Percentiles rank a stretch among this genome's conserved stretches.
Conservation (phyloP, 441 rosid genomes). For the Cnidoscolus chayamansa region DNA sequence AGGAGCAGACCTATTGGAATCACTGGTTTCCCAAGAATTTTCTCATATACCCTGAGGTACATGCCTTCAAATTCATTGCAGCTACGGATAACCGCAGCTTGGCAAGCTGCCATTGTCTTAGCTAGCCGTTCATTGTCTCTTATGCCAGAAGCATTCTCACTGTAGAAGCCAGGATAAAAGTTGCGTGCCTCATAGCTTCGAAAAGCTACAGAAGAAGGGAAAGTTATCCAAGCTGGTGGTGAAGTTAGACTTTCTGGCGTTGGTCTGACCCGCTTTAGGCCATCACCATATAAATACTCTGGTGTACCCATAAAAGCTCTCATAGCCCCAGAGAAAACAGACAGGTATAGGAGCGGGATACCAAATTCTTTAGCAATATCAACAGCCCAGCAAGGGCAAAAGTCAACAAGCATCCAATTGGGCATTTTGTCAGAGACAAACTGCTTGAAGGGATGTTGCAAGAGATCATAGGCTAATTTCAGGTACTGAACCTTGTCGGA, state of each 20-base stretch:
- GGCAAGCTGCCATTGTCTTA: slow-evolving; percentile 6
- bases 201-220: slow-evolving; percentile 26
- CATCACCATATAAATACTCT: slow-evolving; percentile 10
- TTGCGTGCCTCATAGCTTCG: slow-evolving; percentile 14
- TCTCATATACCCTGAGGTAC: slow-evolving; percentile 19
- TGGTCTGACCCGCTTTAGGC: neutral
- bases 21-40: slow-evolving; percentile 8
- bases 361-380: slow-evolving; percentile 21
- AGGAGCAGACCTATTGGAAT: slow-evolving; percentile 33
- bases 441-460: slow-evolving; percentile 23
- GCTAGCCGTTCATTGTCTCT: slow-evolving; percentile 16
- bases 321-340: slow-evolving; percentile 12
- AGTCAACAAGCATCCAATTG: slow-evolving; percentile 26
- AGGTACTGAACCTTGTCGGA: slow-evolving; percentile 21
- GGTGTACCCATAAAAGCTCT: slow-evolving; percentile 7
- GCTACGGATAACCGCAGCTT: slow-evolving; percentile 29
- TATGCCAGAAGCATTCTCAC: slow-evolving; percentile 24
- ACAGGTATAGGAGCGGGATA: slow-evolving; percentile 19
- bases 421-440: slow-evolving; percentile 16
- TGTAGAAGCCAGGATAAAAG: neutral
- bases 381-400: slow-evolving; percentile 17
- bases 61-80: slow-evolving; percentile 30
- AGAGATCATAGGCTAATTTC: slow-evolving; percentile 30
- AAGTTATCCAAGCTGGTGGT: slow-evolving; percentile 29
- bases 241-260: slow-evolving; percentile 20